phyloP scores from a whole-genome alignment of 768 basidiomycete species.

The Boletus subcaerulescens region DNA sequence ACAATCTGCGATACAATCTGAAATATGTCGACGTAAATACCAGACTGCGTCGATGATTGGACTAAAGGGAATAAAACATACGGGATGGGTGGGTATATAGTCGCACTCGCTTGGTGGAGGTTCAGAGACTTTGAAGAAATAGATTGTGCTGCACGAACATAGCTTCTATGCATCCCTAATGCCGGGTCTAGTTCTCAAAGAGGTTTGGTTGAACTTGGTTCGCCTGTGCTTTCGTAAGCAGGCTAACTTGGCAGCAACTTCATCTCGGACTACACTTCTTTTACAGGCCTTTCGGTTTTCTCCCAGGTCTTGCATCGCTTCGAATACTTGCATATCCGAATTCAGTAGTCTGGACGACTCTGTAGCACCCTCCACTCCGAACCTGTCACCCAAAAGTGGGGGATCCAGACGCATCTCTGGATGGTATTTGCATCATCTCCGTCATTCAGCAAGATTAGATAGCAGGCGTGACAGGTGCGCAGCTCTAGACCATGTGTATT shows the following conservation, averaged over 20 bases:
- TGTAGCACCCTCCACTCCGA: no score
- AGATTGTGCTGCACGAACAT: slow-evolving; percentile 35
- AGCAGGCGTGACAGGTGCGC: no score
- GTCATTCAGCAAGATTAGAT: no score
- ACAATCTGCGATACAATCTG: slow-evolving; percentile 77
- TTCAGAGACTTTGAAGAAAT: slow-evolving; percentile 56
- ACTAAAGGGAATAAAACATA: slow-evolving; percentile 33
- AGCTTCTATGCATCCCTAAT: slow-evolving; percentile 19
- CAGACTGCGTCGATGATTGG: neutral
- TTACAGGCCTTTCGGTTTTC: no score
- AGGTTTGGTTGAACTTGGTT: neutral
- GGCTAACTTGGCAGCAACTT: neutral
- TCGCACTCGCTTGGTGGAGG: slow-evolving; percentile 57
- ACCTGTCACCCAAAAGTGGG: no score
- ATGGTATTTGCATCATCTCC: no score
- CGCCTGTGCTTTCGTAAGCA: slow-evolving; percentile 3
- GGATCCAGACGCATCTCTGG: no score
- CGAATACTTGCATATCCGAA: no score
- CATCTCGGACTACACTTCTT: no score
- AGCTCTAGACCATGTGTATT: no score
- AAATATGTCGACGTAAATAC: neutral
- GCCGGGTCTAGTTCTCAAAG: neutral
- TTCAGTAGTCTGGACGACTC: no score
- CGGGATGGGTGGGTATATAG: slow-evolving; percentile 83
- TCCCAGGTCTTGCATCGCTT: no score